Base-by-base conservation (phyloP, 2,329 filamentous ascomycete genomes). In the Stemphylium beticola region DNA sequence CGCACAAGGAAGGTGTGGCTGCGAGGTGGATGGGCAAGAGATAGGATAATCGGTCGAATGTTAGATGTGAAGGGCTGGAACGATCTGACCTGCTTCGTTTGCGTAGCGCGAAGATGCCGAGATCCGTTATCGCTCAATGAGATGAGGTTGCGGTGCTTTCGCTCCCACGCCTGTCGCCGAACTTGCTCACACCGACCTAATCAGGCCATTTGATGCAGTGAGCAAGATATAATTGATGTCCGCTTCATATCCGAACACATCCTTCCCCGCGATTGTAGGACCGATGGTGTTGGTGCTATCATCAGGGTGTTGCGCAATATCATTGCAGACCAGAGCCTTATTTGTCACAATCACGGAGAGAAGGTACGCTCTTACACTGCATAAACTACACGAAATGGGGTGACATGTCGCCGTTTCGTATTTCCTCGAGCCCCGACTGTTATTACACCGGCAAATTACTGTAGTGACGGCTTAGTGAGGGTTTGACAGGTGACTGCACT, bases 301-400 rank as follows among this genome's bases (percentile, higher is more conserved):
- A 40, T 44, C 40, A 56, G 37, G 14, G 10, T 32, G 39, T 61
- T 39, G 50, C 46, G 54, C 55, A 40, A 52, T 58, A 31, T 51
- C 48, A 49, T 63, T 44, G 49, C 43, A 48, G 51, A 32, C 14
- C 11, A 24, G 51, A 57, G 55, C 52, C 55, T 62, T 58, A 58
- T 63, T 60, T 58, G 41, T 53, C 44, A 41, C 20, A 34, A 32
- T 38, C 18, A 33, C 54, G 11, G 46, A 39, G 9, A 2, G 10
- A 36, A 22, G 33, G 45, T 36, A 9, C 26, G 17, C 24, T 34
- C 44, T 55, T 39, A 5, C 41, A 59, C 46, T 39, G 18, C 44
- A 53, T 47, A 44, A 52, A 31, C 14, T 20, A 17, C 20, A 24
- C 26, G 18, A 39, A 18, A n/a, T 15, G 9, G 33, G 33, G 15